Conservation (phyloP, 2,329 filamentous ascomycete genomes). For the Xylaria sp. region DNA sequence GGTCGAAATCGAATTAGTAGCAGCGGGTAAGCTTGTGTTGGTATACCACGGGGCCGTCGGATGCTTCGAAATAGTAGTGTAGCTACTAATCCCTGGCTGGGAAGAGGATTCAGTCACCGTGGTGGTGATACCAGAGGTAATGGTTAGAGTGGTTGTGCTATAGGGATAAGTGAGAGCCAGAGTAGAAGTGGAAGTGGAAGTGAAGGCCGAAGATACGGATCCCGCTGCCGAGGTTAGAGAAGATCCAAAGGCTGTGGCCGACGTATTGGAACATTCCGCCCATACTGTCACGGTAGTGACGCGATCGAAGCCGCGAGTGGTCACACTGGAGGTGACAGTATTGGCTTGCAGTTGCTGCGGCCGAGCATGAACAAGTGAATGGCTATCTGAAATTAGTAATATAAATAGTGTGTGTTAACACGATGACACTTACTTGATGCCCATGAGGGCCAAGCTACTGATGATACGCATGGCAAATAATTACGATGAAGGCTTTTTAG, state of each 20-base stretch:
- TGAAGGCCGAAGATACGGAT: constrained; percentile 18
- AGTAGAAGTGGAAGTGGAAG: constrained; percentile 21
- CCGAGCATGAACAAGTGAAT: constrained; percentile 37
- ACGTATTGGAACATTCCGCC: constrained; percentile 40
- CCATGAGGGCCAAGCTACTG: constrained; percentile 42
- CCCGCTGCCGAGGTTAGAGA: constrained; percentile 33
- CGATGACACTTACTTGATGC: constrained; percentile 41
- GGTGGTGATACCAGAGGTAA: constrained; percentile 36
- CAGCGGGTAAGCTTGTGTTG: constrained; percentile 29
- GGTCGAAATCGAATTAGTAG: constrained; percentile 12
- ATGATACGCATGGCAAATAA: constrained; percentile 40
- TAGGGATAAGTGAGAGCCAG: constrained; percentile 26
- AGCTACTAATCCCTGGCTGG: constrained; percentile 1
- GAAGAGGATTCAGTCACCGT: constrained; percentile 33
- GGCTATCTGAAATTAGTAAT: constrained; percentile 41
- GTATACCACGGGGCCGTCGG: constrained; percentile 26
- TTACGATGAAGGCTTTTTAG: constrained; percentile 21
- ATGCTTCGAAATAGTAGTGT: constrained; percentile 25
- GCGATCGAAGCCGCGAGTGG: constrained; percentile 43
- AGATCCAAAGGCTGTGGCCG: constrained; percentile 30
- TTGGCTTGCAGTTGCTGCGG: constrained; percentile 36
- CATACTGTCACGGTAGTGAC: constrained; percentile 45
- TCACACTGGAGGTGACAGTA: constrained; percentile 43
- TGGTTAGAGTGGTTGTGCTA: constrained; percentile 36
- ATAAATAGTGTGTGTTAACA: neutral